A percentile compares a stretch with the other conserved stretches of the same genome.
Conservation (phyloP, 1,284 basidiomycete species). For the Cystobasidium pallidum region DNA sequence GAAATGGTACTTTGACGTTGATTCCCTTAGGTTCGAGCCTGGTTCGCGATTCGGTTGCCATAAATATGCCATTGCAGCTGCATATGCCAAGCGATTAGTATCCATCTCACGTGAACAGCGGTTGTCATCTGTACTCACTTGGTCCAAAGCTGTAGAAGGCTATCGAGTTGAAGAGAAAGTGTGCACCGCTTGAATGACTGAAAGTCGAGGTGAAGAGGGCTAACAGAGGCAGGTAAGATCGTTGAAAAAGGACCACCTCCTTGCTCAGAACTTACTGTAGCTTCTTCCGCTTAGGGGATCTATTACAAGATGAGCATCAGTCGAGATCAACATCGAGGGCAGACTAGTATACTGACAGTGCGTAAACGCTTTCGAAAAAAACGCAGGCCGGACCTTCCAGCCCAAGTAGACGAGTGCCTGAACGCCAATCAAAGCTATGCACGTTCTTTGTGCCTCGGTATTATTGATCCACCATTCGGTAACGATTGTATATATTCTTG, state of each 20-base stretch:
- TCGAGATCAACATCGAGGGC: neutral
- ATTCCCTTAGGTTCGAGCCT: constrained; percentile 30
- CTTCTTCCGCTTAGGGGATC: constrained; percentile 39
- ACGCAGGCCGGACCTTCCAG: constrained; percentile 33
- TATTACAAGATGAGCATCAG: neutral
- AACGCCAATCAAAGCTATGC: constrained; percentile 32
- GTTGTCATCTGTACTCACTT: neutral
- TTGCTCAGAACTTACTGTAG: constrained; percentile 21
- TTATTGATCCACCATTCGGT: constrained; percentile 44
- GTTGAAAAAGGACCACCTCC: neutral
- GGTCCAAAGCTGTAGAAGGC: constrained; percentile 42
- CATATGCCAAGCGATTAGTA: neutral
- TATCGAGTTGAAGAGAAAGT: constrained; percentile 43
- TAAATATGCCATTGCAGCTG: constrained; percentile 37
- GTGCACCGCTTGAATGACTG: constrained; percentile 36
- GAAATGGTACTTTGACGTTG: constrained; percentile 36
- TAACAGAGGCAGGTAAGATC: neutral
- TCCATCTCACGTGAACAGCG: neutral
- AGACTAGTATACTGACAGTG: constrained; percentile 23
- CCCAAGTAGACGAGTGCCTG: constrained; percentile 34
- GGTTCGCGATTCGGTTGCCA: constrained; percentile 37
- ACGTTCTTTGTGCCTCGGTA: constrained; percentile 38
- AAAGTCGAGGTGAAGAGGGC: constrained; percentile 38
- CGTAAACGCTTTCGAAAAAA: constrained; percentile 36
- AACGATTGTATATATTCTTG: constrained; percentile 32